Evolutionary conservation across 495 filamentous ascomycete species (phyloP), one percentile per base, ranked within the genome.

Genomic region (Podospora anserina): DNA sequence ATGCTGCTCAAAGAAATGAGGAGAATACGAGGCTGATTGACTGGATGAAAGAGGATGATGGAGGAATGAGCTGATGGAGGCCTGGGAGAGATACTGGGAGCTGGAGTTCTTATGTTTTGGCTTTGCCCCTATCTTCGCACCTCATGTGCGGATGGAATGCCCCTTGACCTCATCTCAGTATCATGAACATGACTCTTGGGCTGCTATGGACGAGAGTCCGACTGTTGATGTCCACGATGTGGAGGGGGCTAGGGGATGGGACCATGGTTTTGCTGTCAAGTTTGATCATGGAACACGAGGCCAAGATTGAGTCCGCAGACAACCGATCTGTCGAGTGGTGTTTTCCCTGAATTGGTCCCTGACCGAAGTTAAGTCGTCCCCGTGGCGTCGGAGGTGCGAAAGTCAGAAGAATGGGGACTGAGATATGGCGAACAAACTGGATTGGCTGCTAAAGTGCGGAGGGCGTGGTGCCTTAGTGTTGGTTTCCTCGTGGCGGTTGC

Each of bases 1-100:
- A 27, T 54, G 15, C 61, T 61, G 39, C 26, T 28, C 49, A 65
- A 49, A 49, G 39, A 49, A 11, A 49, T 49, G 56, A 54, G 23
- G 54, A 55, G 61, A 59, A 58, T 61, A 27, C 26, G 60, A 20
- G 28, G 30, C 16, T 30, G 32, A 39, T 9, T 61, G 59, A 30
- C 27, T 61, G 55, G 34, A 62, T 61, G 34, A 20, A 20, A 56
- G 58, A 56, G n/a, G 27, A 64, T 67, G 69, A 28, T 49, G 59
- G 18, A 19, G 18, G 39, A 49, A 11, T 49, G 13, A 2, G 39
- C 13, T 49, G 39, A 49, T 49, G 13, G 39, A 49, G 39, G 7
- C 39, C 39, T 11, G 23, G 23, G 23, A 49, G 30, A 49, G 39
- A 16, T 49, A 49, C 15, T 11, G 39, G 39, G 39, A 16, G 39